These are phyloP conservation scores for Sodiomyces alkalinus DNA, from an alignment of 2,329 filamentous ascomycete genomes.

Conservation along the genomic window DNA sequence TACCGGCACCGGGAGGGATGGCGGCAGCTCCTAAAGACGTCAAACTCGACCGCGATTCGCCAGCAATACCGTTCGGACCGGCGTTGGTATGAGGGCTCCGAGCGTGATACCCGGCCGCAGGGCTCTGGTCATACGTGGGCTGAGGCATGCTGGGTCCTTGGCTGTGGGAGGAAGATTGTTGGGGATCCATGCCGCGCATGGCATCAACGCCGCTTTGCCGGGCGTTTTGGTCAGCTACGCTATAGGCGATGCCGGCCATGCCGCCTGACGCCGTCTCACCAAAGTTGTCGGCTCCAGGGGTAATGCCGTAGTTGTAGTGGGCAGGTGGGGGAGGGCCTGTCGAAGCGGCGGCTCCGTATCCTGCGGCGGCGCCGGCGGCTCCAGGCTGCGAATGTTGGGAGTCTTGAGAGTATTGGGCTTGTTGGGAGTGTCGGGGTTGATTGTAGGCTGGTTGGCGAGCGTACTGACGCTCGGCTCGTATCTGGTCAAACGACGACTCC, in stretches of 20 bases:
- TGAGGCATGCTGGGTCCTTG: slow-evolving; percentile 9
- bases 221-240: slow-evolving; percentile 47
- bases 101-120: slow-evolving; percentile 8
- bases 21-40: slow-evolving; percentile 21
- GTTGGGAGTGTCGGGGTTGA: background rate
- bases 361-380: slow-evolving; percentile 10
- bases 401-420: slow-evolving; percentile 2
- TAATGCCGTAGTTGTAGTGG: slow-evolving; percentile 24
- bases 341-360: slow-evolving; percentile 6
- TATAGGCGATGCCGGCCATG: slow-evolving; percentile 52
- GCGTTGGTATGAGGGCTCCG: slow-evolving; percentile 3
- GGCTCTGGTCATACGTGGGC: slow-evolving; percentile 8
- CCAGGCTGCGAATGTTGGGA: slow-evolving; percentile 8
- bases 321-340: slow-evolving; percentile 7
- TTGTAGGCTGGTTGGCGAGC: slow-evolving; percentile 10
- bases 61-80: slow-evolving; percentile 11
- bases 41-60: slow-evolving; percentile 27
- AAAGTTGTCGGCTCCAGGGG: slow-evolving; percentile 54
- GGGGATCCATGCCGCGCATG: slow-evolving; percentile 28
- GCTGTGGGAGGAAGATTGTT: no score
- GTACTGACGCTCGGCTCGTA: slow-evolving; percentile 18
- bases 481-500: slow-evolving; percentile 19
- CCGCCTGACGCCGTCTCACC: slow-evolving; percentile 46
- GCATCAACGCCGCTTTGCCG: slow-evolving; percentile 51
- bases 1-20: slow-evolving; percentile 17